These are phyloP conservation scores for Citrus maxima DNA, from an alignment of 345 rosid species.

Conservation along the genomic window DNA sequence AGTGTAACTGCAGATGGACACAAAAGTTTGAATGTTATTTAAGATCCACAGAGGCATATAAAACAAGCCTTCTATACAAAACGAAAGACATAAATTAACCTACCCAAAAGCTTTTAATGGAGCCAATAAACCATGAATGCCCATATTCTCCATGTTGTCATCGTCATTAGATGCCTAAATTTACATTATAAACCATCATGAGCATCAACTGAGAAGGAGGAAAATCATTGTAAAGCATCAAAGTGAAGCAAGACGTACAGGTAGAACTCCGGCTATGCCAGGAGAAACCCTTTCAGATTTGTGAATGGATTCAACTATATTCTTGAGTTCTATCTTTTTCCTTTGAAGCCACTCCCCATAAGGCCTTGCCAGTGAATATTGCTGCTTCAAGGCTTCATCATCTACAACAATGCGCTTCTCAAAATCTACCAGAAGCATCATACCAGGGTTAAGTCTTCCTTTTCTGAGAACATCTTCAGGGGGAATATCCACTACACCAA, in stretches of 20 bases:
- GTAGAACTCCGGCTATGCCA: constrained; percentile 59
- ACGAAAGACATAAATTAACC: constrained; percentile 9
- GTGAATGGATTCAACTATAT: constrained; percentile 66
- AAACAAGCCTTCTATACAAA: neutral
- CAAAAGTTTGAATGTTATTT: neutral
- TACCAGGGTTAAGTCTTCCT: constrained; percentile 98
- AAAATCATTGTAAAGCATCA: neutral
- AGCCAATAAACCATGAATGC: constrained; percentile 82
- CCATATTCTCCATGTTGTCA: constrained; percentile 80
- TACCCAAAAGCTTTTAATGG: constrained; percentile 99
- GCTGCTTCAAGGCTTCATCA: constrained; percentile 93
- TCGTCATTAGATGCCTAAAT: constrained; percentile 68
- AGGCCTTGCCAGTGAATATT: constrained; percentile 84
- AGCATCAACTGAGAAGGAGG: neutral
- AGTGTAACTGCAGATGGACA: constrained; percentile 63
- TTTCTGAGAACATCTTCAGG: constrained; percentile 93
- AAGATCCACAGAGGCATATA: neutral
- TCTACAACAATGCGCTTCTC: constrained; percentile 94
- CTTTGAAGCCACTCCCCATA: constrained; percentile 90
- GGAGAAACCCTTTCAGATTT: constrained; percentile 61
- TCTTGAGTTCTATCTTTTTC: constrained; percentile 80
- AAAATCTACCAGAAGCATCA: constrained; percentile 99
- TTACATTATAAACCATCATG: constrained; percentile 11
- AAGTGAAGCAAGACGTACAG: constrained; percentile 38
- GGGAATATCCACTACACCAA: constrained; percentile 92